A percentile compares a stretch with the other conserved stretches of the same genome.
phyloP scores from a whole-genome alignment of 768 basidiomycete species.

The Heimioporus sp. region DNA sequence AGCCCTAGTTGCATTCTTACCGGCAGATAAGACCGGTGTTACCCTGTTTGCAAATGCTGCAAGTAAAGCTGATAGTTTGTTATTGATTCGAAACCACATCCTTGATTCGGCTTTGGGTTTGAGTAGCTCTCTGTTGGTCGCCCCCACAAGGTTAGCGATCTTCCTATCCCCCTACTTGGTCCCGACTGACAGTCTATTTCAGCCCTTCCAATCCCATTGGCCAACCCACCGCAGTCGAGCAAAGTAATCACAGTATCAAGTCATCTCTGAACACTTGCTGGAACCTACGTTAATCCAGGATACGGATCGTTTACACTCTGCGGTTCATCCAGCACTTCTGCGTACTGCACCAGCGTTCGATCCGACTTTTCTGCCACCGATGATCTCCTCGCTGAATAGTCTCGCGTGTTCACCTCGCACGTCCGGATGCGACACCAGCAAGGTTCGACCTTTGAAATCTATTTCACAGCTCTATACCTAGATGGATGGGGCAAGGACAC shows the following conservation, averaged over 20 bases:
- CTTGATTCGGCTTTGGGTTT: slow-evolving; percentile 23
- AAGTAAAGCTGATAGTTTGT: slow-evolving; percentile 12
- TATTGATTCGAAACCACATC: slow-evolving; percentile 13
- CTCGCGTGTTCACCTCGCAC: slow-evolving; percentile 38
- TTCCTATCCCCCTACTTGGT: background rate
- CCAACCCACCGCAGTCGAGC: background rate
- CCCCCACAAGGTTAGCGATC: slow-evolving; percentile 3
- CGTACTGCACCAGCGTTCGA: slow-evolving; percentile 24
- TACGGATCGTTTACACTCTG: slow-evolving; percentile 41
- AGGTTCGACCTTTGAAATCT: slow-evolving; percentile 20
- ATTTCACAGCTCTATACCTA: slow-evolving; percentile 31
- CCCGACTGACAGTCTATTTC: background rate
- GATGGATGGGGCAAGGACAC: slow-evolving; percentile 37
- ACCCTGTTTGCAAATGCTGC: slow-evolving; percentile 33
- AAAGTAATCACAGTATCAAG: background rate
- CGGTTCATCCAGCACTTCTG: slow-evolving; percentile 19
- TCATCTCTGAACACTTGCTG: slow-evolving; percentile 28
- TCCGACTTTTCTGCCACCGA: slow-evolving; percentile 24
- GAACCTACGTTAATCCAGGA: slow-evolving; percentile 37
- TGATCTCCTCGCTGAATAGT: slow-evolving; percentile 34
- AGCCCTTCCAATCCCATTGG: background rate
- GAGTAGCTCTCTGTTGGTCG: background rate
- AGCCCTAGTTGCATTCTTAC: slow-evolving; percentile 31
- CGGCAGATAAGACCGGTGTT: slow-evolving; percentile 36
- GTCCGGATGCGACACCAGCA: slow-evolving; percentile 26